Evolutionary conservation across 139 green algal species (phyloP), one percentile per base, ranked within the genome.

Genomic region (Chlamydomonas schloesseri): DNA sequence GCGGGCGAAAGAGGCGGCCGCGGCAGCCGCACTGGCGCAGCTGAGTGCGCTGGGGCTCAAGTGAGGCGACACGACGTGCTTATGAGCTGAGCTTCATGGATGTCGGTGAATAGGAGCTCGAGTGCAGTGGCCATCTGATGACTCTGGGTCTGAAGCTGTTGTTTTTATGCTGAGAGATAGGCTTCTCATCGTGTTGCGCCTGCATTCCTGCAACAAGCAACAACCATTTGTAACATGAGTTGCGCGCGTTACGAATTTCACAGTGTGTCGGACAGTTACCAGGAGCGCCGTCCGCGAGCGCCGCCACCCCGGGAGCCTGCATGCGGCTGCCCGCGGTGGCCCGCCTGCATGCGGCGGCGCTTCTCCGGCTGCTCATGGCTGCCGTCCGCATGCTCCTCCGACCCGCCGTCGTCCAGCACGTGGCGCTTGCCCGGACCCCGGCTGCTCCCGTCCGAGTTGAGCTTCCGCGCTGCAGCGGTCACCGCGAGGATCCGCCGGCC

Each of bases 1-100:
- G 78, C 15, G 78, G n/a, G 78, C 78, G 46, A 84, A 84, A 47
- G 78, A 84, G 78, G 78, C 78, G 64, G 78, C 78, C 8, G 78
- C 78, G 47, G 78, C 78, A 0, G 64, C 46, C 11, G 78, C 78
- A 10, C 78, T 84, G 46, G 78, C 78, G 46, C 64, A 84, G 78
- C 78, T 84, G 21, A 84, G 78, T 65, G 46, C 78, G 3, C 47
- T 84, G 46, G 78, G 78, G 9, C 46, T 84, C 29, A 84, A 84
- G 78, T 84, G 15, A 34, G 26, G 23, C 3, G 26, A 11, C 26
- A n/a, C n/a, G n/a, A n/a, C n/a, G 11, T 13, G 65, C n/a, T 6
- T 29, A 15, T 15, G 53, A 15, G 53, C 53, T 58, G 53, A 58
- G 53, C 13, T 58, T 58, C 53, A 23, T 58, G 13, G 53, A 58